These are phyloP conservation scores for Breynia disticha DNA, from an alignment of 441 rosid genomes.

Conservation along the genomic window DNA sequence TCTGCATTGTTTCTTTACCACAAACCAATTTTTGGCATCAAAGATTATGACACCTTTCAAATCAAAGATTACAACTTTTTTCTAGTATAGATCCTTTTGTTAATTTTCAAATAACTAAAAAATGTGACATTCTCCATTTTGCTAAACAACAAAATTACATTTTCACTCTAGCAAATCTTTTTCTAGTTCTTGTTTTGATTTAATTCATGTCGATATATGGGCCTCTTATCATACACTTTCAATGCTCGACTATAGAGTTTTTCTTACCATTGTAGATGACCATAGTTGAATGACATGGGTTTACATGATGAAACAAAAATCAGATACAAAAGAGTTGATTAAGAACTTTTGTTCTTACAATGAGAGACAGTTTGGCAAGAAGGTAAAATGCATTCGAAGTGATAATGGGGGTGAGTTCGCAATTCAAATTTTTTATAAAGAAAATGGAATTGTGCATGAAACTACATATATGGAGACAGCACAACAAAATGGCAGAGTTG, in stretches of 20 bases:
- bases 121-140: not conserved
- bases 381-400: not conserved
- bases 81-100: not conserved
- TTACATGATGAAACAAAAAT: not conserved
- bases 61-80: not conserved
- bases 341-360: not conserved
- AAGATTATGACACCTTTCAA: not conserved
- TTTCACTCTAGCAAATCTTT: not conserved
- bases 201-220: constrained; percentile 2
- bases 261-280: constrained; percentile 4
- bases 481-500: too few relatives aligned
- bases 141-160: not conserved
- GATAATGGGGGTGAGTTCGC: not conserved
- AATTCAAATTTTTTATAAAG: not conserved
- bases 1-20: too few relatives aligned
- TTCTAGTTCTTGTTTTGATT: not conserved
- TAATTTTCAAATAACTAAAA: not conserved
- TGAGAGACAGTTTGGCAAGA: not conserved
- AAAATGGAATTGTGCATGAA: too few relatives aligned
- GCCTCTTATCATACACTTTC: not conserved
- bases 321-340: not conserved
- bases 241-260: not conserved
- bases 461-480: too few relatives aligned
- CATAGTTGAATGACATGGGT: not conserved
- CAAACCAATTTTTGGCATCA: too few relatives aligned